phyloP scores from a whole-genome alignment of 768 basidiomycete genomes.

The Boletus patriciae region DNA sequence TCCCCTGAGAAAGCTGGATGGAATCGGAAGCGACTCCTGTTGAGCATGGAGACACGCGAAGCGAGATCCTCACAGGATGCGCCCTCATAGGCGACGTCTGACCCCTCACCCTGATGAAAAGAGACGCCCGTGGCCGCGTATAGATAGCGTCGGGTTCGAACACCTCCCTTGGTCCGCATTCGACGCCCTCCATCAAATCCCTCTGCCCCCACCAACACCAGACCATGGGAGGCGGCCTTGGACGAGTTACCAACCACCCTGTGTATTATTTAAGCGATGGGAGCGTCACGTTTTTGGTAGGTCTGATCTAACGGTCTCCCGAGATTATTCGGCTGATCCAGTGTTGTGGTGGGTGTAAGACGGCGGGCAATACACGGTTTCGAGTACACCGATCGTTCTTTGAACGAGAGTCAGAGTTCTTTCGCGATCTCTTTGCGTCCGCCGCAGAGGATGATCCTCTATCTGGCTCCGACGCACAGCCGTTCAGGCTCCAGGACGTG shows the following conservation, averaged over 20 bases:
- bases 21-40: neutral
- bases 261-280: slow-evolving; percentile 18
- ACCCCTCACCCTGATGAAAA: slow-evolving; percentile 19
- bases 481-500: slow-evolving; percentile 44
- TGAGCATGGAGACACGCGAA: slow-evolving; percentile 1
- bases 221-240: slow-evolving; percentile 18
- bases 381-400: slow-evolving; percentile 60
- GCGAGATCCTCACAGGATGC: slow-evolving; percentile 12
- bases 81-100: neutral
- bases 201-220: neutral
- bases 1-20: slow-evolving; percentile 1
- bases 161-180: neutral
- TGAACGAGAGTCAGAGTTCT: slow-evolving; percentile 51
- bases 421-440: slow-evolving; percentile 36
- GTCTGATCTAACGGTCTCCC: neutral
- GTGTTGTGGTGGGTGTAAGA: slow-evolving; percentile 36
- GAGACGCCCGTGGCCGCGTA: slow-evolving; percentile 12
- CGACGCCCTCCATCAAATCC: neutral
- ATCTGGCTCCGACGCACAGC: slow-evolving; percentile 35
- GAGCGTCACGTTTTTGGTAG: slow-evolving; percentile 14
- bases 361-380: slow-evolving; percentile 50
- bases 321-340: slow-evolving; percentile 6
- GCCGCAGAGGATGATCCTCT: slow-evolving; percentile 33
- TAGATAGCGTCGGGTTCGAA: slow-evolving; percentile 19
- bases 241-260: neutral